Percentiles rank a stretch among this genome's conserved stretches.
Evolutionary conservation across 148 eudicot genomes (phyloP).

Genomic region (Rhododendron kiyosumense): DNA sequence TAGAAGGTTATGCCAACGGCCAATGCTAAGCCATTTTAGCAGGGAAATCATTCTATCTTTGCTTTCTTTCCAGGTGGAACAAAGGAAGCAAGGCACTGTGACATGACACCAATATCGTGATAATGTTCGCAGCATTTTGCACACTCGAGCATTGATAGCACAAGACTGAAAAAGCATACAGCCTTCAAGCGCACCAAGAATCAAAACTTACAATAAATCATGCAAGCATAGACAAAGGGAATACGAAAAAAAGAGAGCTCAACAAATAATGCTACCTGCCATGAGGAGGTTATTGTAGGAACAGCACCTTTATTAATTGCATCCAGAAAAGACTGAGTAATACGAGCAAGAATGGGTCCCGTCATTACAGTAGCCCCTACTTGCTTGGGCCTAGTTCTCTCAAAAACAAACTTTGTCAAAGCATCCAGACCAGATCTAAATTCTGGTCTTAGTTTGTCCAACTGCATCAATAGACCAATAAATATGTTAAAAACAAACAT

Average conservation of each 20-base stretch:
- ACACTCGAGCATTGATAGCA: not conserved
- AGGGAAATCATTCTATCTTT: not conserved
- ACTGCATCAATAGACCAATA: conserved; percentile 33
- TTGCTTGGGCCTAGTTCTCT: conserved; percentile 97
- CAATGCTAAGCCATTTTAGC: not conserved
- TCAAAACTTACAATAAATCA: not conserved
- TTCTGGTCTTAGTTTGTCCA: conserved; percentile 86
- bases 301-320: conserved; percentile 97
- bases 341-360: conserved; percentile 89
- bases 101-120: not conserved
- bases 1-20: not conserved
- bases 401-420: conserved; percentile 82
- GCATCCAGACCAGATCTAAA: conserved; percentile 88
- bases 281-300: conserved; percentile 95
- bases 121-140: not conserved
- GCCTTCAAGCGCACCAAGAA: not conserved
- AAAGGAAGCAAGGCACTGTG: not conserved
- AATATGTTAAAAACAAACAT: not conserved
- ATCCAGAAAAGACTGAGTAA: conserved; percentile 87
- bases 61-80: not conserved
- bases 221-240: not conserved
- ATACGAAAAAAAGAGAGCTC: not conserved
- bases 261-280: conserved; percentile 61
- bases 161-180: not conserved
- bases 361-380: conserved; percentile 86